These are phyloP conservation scores for Tarenaya hassleriana DNA, from an alignment of 345 rosid species.

Conservation along the genomic window DNA sequence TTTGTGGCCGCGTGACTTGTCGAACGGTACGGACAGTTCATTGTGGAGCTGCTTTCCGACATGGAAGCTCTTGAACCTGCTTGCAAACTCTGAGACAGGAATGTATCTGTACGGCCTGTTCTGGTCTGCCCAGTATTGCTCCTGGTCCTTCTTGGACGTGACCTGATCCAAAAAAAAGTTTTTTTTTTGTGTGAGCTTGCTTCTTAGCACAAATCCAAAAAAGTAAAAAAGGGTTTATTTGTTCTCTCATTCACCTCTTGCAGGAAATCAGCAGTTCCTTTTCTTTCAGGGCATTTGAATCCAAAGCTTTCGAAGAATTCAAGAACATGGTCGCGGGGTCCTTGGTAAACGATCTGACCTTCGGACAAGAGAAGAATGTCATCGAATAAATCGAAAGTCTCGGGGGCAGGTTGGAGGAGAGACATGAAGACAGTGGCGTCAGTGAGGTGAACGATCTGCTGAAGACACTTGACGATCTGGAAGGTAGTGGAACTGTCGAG, in stretches of 20 bases:
- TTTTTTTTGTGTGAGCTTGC: not conserved
- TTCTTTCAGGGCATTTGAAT: conserved; percentile 48
- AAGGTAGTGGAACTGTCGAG: conserved; percentile 58
- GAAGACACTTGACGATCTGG: conserved; percentile 57
- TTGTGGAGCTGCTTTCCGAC: conserved; percentile 40
- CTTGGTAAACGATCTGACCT: conserved; percentile 52
- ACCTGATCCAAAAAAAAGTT: conserved; percentile 39
- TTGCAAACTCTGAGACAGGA: conserved; percentile 48
- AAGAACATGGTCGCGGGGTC: conserved; percentile 43
- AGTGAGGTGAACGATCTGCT: conserved; percentile 48
- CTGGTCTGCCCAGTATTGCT: conserved; percentile 64
- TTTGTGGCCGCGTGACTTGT: conserved; percentile 47
- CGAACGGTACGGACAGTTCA: conserved; percentile 49
- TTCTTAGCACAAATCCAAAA: not conserved
- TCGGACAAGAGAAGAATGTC: conserved; percentile 47
- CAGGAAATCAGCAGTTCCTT: conserved; percentile 56
- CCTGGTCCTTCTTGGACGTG: conserved; percentile 74
- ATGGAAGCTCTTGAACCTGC: conserved; percentile 55
- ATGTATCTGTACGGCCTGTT: conserved; percentile 45
- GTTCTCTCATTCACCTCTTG: conserved; percentile 45
- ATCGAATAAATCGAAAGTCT: conserved; percentile 55
- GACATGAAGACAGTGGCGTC: conserved; percentile 49
- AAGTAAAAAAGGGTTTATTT: not conserved
- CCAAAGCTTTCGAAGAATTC: conserved; percentile 45
- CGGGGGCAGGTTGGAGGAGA: conserved; percentile 56